phyloP scores from a whole-genome alignment of 1,284 basidiomycete species.

The Moesziomyces antarcticus region DNA sequence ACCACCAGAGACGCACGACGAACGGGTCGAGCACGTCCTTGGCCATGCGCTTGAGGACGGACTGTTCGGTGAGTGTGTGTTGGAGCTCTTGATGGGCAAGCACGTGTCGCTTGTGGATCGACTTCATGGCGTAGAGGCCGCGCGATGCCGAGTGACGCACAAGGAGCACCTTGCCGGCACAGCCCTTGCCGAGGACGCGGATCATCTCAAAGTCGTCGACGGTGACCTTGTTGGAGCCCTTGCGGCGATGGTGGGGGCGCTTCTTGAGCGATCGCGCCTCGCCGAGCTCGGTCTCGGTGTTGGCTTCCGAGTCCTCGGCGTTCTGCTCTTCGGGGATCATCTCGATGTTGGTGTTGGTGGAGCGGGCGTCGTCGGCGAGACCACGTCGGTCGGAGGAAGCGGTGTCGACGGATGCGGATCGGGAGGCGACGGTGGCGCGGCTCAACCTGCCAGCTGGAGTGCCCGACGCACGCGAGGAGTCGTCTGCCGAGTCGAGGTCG shows the following conservation, averaged over 20 bases:
- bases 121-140: conserved; percentile 66
- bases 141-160: conserved; percentile 59
- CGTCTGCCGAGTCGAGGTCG: conserved; percentile 48
- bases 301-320: conserved; percentile 17
- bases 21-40: conserved; percentile 66
- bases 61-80: conserved; percentile 66
- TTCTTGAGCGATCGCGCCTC: conserved; percentile 3
- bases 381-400: conserved; percentile 24
- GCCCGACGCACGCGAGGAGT: conserved; percentile 29
- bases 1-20: conserved; percentile 67
- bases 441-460: conserved; percentile 26
- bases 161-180: conserved; percentile 66
- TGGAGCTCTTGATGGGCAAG: conserved; percentile 67
- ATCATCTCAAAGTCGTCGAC: conserved; percentile 75
- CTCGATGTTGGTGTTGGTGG: conserved; percentile 49
- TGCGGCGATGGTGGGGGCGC: conserved; percentile 25
- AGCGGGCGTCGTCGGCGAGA: conserved; percentile 36
- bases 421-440: conserved; percentile 26
- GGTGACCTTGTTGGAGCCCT: conserved; percentile 58
- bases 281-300: conserved; percentile 12
- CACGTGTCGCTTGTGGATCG: conserved; percentile 66
- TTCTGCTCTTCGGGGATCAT: conserved; percentile 55
- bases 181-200: conserved; percentile 67
- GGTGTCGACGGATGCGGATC: conserved; percentile 35
- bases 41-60: conserved; percentile 77